These are phyloP conservation scores for Auricularia heimuer DNA, from an alignment of 768 basidiomycete species.

Conservation along the genomic window DNA sequence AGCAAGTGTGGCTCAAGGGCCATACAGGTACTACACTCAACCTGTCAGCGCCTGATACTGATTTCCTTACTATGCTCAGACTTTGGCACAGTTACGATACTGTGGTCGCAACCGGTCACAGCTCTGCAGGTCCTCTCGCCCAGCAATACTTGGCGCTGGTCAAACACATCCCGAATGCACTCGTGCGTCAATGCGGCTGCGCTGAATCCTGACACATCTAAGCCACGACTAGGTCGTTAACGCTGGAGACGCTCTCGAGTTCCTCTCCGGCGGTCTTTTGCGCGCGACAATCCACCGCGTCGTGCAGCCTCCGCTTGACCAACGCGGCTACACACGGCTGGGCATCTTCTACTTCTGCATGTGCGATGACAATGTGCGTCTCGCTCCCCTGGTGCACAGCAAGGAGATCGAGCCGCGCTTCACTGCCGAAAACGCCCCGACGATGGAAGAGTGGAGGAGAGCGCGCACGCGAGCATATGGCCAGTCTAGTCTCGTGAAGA, in stretches of 20 bases:
- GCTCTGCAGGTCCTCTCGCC: conserved; percentile 46
- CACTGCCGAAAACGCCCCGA: conserved; percentile 34
- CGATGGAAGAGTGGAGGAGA: conserved; percentile 43
- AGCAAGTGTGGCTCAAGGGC: conserved; percentile 51
- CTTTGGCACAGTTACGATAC: conserved; percentile 44
- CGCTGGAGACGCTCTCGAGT: conserved; percentile 48
- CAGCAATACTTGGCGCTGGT: conserved; percentile 49
- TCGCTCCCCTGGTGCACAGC: conserved; percentile 34
- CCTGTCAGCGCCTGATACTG: not conserved
- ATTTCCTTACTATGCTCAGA: conserved; percentile 24
- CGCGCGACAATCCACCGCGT: conserved; percentile 53
- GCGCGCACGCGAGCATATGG: conserved; percentile 45
- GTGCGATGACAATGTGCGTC: conserved; percentile 39
- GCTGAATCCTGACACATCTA: conserved; percentile 12
- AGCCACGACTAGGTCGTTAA: conserved; percentile 32
- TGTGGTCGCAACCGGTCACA: conserved; percentile 53
- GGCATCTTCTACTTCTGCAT: conserved; percentile 51
- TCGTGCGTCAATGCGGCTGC: conserved; percentile 27
- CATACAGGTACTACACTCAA: conserved; percentile 35
- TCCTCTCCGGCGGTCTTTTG: conserved; percentile 53
- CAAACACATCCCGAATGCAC: conserved; percentile 46
- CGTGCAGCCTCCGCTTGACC: conserved; percentile 47
- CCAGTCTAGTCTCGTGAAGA: conserved; percentile 31
- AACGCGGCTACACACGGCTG: conserved; percentile 38
- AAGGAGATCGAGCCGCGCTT: conserved; percentile 30